Conservation (phyloP, 768 basidiomycete genomes). For the Collybia sordida region DNA sequence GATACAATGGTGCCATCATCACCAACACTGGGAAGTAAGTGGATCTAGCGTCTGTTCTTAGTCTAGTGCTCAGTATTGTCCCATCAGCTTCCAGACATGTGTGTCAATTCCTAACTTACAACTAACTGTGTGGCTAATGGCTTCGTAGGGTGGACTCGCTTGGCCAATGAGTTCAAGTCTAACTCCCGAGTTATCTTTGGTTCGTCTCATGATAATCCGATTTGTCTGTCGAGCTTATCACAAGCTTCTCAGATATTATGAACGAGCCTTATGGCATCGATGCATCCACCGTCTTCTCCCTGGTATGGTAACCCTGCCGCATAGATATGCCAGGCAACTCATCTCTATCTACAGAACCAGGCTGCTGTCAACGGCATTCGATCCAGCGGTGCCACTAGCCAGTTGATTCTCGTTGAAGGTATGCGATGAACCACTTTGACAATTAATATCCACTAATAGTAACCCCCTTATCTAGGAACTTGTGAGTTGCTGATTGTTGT, state of each 20-base stretch:
- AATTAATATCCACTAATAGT: not conserved
- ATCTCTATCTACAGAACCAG: slow-evolving; percentile 43
- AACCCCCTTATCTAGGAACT: slow-evolving; percentile 20
- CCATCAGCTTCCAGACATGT: slow-evolving; percentile 49
- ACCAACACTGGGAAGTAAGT: slow-evolving; percentile 47
- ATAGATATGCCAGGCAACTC: not conserved
- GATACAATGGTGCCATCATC: slow-evolving; percentile 53
- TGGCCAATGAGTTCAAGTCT: slow-evolving; percentile 47
- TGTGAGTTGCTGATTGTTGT: slow-evolving; percentile 22
- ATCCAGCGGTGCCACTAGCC: slow-evolving; percentile 58
- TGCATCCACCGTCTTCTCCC: slow-evolving; percentile 46
- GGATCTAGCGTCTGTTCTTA: not conserved
- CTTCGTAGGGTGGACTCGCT: slow-evolving; percentile 52
- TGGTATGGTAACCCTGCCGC: slow-evolving; percentile 31
- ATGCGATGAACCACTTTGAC: not conserved
- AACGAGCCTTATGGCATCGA: slow-evolving; percentile 67
- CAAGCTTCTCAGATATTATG: slow-evolving; percentile 40
- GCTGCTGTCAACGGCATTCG: slow-evolving; percentile 67
- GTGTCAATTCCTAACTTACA: slow-evolving; percentile 13
- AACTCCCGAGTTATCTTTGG: slow-evolving; percentile 60
- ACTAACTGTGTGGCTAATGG: not conserved
- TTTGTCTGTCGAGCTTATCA: not conserved
- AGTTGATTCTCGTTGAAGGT: slow-evolving; percentile 49
- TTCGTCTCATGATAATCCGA: slow-evolving; percentile 10
- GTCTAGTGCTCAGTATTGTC: not conserved